Percentiles rank a stretch among this genome's conserved stretches.
Conservation (phyloP, 306 rosid species). For the Sechiopsis laciniata region DNA sequence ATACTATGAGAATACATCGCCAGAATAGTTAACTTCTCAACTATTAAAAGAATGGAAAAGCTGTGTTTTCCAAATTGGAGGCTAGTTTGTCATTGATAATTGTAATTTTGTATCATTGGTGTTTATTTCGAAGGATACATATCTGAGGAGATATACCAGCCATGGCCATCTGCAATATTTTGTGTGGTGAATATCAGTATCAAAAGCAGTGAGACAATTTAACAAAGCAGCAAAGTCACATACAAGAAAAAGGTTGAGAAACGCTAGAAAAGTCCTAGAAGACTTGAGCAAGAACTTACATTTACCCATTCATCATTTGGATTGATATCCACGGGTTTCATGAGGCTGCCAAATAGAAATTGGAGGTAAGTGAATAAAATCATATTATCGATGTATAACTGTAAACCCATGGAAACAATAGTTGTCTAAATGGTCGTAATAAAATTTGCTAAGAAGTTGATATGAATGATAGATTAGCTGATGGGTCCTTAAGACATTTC, state of each 20-base stretch:
- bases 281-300: constrained; percentile 40
- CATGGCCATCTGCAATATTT: constrained; percentile 81
- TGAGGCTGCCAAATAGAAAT: constrained; percentile 59
- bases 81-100: neutral
- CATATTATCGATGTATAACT: neutral
- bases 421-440: neutral
- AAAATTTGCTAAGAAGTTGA: neutral
- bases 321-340: constrained; percentile 87
- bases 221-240: neutral
- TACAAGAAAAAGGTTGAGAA: constrained; percentile 21
- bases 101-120: neutral
- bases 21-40: neutral
- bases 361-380: constrained; percentile 13
- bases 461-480: constrained; percentile 9
- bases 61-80: neutral
- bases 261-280: neutral
- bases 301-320: constrained; percentile 93
- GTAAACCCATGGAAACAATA: neutral
- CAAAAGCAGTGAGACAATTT: constrained; percentile 22
- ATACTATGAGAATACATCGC: neutral
- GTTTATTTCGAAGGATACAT: constrained; percentile 61
- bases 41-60: neutral
- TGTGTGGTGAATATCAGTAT: constrained; percentile 26
- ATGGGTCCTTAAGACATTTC: neutral
- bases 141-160: constrained; percentile 88